Conservation (phyloP, 2,329 filamentous ascomycete species). For the Leptographium procerum region DNA sequence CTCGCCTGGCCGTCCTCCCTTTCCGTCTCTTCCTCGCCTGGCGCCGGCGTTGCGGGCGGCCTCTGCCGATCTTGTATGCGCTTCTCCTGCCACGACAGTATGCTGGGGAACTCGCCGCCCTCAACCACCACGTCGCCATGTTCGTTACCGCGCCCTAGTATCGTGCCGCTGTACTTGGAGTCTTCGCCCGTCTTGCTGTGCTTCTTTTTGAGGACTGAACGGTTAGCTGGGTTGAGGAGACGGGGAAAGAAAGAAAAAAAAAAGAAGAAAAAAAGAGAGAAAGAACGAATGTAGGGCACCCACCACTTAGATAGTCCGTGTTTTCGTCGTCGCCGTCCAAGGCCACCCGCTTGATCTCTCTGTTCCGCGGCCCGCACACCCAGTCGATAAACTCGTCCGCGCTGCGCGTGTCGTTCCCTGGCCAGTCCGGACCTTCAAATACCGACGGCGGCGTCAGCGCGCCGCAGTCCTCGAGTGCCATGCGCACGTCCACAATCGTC, state of each 20-base stretch:
- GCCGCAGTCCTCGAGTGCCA: slow-evolving; percentile 74
- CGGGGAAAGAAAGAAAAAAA: background rate
- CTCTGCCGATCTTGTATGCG: slow-evolving; percentile 16
- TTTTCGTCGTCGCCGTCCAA: slow-evolving; percentile 54
- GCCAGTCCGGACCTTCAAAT: slow-evolving; percentile 57
- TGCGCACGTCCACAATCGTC: slow-evolving; percentile 65
- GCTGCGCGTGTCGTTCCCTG: slow-evolving; percentile 61
- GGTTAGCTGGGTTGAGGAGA: background rate
- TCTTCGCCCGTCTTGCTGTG: slow-evolving; percentile 84
- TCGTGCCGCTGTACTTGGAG: slow-evolving; percentile 72
- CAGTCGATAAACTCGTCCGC: slow-evolving; percentile 69
- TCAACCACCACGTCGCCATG: slow-evolving; percentile 65
- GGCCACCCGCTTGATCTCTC: slow-evolving; percentile 72
- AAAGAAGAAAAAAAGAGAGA: background rate
- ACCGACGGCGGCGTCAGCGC: slow-evolving; percentile 58
- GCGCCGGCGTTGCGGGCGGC: slow-evolving; percentile 7
- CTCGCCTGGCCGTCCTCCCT: slow-evolving; percentile 20
- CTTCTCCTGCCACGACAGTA: slow-evolving; percentile 52
- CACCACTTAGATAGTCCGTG: slow-evolving; percentile 60
- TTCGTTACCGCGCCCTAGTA: slow-evolving; percentile 62
- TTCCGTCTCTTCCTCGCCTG: slow-evolving; percentile 6
- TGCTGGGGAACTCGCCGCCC: slow-evolving; percentile 57
- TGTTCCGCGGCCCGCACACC: slow-evolving; percentile 63
- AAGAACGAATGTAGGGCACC: no score
- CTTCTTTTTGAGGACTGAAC: slow-evolving; percentile 72